Evolutionary conservation across 208 protist species (phyloP), one percentile per base, ranked within the genome.

Genomic region (Tritrichomonas foetus): DNA sequence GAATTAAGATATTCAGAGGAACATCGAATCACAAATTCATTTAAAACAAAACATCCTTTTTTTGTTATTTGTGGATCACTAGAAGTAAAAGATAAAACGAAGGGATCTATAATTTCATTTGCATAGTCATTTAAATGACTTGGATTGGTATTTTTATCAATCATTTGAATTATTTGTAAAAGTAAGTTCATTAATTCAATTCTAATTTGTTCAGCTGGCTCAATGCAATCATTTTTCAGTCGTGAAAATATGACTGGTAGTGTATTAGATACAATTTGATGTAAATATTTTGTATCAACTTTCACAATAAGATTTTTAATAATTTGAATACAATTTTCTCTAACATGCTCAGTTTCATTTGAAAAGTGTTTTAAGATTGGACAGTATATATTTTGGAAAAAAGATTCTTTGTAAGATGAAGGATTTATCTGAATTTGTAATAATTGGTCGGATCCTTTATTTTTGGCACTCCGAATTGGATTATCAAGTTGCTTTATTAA

Each of bases 401-500:
- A 69, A 5, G 13, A 25, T n/a, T 69, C 64, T 33, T 69, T 16
- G n/a, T 69, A n/a, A n/a, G 11, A 69, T 33, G 64, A 69, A n/a
- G 64, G 64, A 30, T n/a, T n/a, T n/a, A 69, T n/a, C 13, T 16
- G 8, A n/a, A 69, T n/a, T 33, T 11, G 8, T n/a, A 5, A 16
- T 69, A 69, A 69, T 69, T 69, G 64, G 5, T 16, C 3, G 5
- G 64, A 8, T n/a, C 20, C 64, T 33, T n/a, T 16, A 69, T 5
- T n/a, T n/a, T 69, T 69, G 13, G 64, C 64, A 69, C 64, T 69
- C 8, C 64, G 8, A 8, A 69, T 69, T 69, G 64, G 64, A n/a
- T 69, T 69, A n/a, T 69, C 64, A n/a, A 69, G 64, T 30, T 69
- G 64, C n/a, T 69, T 69, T 33, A 69, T 69, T 69, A 69, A 69